Evolutionary conservation across 306 rosid species (phyloP).

Genomic region (Vicia villosa): DNA sequence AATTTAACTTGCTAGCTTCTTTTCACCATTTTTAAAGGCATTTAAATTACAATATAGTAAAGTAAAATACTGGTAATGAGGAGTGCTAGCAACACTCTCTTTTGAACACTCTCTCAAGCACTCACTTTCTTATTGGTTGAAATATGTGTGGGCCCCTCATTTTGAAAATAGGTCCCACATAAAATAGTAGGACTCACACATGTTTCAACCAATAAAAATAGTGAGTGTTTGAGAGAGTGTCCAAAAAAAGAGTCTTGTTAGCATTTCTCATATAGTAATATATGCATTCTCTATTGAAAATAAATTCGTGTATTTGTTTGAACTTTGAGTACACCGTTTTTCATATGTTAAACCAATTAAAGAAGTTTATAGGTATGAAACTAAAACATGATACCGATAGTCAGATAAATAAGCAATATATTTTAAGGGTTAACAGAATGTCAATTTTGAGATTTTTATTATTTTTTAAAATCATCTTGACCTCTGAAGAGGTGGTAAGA

Average conservation of each 20-base stretch:
- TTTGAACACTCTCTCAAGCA: too few relatives aligned
- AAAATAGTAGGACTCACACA: too few relatives aligned
- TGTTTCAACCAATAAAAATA: too few relatives aligned
- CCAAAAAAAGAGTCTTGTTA: too few relatives aligned
- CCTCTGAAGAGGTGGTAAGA: conserved; percentile 21
- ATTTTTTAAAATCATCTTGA: not conserved
- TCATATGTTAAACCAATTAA: not conserved
- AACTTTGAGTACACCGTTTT: not conserved
- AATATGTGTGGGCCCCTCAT: too few relatives aligned
- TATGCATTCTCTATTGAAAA: conserved; percentile 5
- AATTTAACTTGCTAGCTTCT: conserved; percentile 12
- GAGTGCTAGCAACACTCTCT: too few relatives aligned
- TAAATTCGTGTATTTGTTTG: not conserved
- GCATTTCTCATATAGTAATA: too few relatives aligned
- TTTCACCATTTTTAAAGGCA: not conserved
- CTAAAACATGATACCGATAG: not conserved
- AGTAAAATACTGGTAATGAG: too few relatives aligned
- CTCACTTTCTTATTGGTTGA: too few relatives aligned
- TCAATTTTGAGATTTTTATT: not conserved
- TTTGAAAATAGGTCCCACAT: too few relatives aligned
- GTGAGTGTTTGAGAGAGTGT: too few relatives aligned
- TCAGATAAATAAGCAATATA: not conserved
- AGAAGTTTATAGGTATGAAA: conserved; percentile 3
- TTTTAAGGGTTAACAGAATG: not conserved
- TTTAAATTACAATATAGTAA: not conserved